A percentile compares a stretch with the other conserved stretches of the same genome.
phyloP scores from a whole-genome alignment of 2,329 filamentous ascomycete genomes.

The Balansia obtecta region DNA sequence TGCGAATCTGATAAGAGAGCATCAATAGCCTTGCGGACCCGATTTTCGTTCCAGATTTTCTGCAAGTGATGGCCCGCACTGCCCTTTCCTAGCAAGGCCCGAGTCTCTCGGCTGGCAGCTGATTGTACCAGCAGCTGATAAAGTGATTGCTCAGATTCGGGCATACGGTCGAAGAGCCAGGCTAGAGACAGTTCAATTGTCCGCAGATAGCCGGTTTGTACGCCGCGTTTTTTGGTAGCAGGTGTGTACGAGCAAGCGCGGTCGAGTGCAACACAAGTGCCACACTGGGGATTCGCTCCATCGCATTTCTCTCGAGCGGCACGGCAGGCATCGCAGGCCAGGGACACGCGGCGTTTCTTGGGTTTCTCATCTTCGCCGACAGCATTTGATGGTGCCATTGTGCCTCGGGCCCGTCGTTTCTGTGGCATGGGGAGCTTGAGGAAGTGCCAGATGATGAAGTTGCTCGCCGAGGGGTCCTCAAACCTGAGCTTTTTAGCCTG shows the following conservation, averaged over 20 bases:
- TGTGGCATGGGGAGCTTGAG: constrained; percentile 22
- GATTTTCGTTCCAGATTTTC: constrained; percentile 49
- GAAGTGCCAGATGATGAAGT: background rate
- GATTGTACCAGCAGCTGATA: constrained; percentile 38
- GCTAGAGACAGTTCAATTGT: constrained; percentile 58
- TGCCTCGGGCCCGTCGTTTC: constrained; percentile 20
- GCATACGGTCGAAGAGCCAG: constrained; percentile 50
- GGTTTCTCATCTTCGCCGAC: background rate
- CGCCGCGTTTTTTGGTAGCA: constrained; percentile 62
- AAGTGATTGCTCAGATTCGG: constrained; percentile 46
- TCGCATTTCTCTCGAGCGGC: constrained; percentile 61
- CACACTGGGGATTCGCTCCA: constrained; percentile 53
- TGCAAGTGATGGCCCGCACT: constrained; percentile 44
- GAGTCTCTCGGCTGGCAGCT: constrained; percentile 25
- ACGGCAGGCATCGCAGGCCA: constrained; percentile 58
- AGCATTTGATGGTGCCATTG: background rate
- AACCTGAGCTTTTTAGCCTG: background rate
- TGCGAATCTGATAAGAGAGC: constrained; percentile 40
- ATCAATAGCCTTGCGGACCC: constrained; percentile 50
- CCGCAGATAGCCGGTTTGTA: constrained; percentile 70
- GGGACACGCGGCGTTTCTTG: constrained; percentile 53
- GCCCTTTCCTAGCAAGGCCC: constrained; percentile 38
- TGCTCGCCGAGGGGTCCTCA: background rate
- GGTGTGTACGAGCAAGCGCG: constrained; percentile 60
- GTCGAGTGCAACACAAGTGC: constrained; percentile 50